These are phyloP conservation scores for Boletus patriciae DNA, from an alignment of 768 basidiomycete species.

Conservation along the genomic window DNA sequence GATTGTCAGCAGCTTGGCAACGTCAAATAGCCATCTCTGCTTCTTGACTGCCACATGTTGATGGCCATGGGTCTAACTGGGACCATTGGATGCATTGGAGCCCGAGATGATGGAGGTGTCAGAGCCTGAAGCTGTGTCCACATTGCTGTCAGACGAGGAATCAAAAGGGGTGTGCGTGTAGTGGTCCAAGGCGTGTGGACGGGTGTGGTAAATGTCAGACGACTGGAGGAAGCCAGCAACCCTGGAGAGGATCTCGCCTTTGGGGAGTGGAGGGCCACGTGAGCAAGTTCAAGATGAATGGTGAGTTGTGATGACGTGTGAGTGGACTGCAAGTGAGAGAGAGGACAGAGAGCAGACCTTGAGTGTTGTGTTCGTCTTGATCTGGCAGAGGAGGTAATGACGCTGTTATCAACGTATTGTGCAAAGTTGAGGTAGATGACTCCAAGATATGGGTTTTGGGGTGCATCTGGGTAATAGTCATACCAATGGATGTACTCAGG, in stretches of 20 bases:
- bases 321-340: background rate
- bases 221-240: slow-evolving; percentile 59
- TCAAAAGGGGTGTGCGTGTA: slow-evolving; percentile 27
- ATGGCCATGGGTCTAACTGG: background rate
- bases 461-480: slow-evolving; percentile 53
- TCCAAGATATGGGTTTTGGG: slow-evolving; percentile 62
- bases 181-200: slow-evolving; percentile 53
- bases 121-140: slow-evolving; percentile 10
- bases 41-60: slow-evolving; percentile 16
- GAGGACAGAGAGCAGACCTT: slow-evolving; percentile 43
- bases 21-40: slow-evolving; percentile 31
- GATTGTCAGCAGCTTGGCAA: slow-evolving; percentile 46
- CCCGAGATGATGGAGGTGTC: slow-evolving; percentile 23
- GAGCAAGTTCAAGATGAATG: slow-evolving; percentile 52
- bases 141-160: slow-evolving; percentile 33
- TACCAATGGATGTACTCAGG: too few relatives aligned
- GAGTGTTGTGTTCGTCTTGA: slow-evolving; percentile 77
- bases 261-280: slow-evolving; percentile 67
- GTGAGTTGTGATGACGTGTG: slow-evolving; percentile 47
- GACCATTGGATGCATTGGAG: background rate
- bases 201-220: slow-evolving; percentile 52
- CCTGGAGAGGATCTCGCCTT: slow-evolving; percentile 70
- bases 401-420: slow-evolving; percentile 62
- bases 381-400: slow-evolving; percentile 68
- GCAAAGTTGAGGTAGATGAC: slow-evolving; percentile 69